A percentile compares a stretch with the other conserved stretches of the same genome.
Evolutionary conservation across 1,284 basidiomycete species (phyloP).

Genomic region (Psilocybe mexicana): DNA sequence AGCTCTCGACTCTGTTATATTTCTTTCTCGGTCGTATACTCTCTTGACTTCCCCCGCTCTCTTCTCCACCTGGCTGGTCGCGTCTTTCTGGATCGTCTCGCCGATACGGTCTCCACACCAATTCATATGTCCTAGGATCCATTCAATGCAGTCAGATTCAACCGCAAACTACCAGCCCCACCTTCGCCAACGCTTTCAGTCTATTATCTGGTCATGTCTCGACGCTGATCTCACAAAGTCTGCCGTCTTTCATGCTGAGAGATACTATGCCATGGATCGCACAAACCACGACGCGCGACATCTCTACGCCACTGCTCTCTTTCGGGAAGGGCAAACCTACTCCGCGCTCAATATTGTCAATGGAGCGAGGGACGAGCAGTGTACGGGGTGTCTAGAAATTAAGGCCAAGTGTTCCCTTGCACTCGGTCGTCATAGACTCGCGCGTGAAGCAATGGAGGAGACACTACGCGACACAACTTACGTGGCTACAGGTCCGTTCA

Average conservation of each 20-base stretch:
- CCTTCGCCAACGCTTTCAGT: slow-evolving; percentile 65
- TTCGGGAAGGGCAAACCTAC: slow-evolving; percentile 74
- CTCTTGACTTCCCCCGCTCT: slow-evolving; percentile 9
- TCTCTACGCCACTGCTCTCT: slow-evolving; percentile 77
- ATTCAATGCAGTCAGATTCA: slow-evolving; percentile 46
- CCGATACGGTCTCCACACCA: slow-evolving; percentile 7
- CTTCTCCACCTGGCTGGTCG: slow-evolving; percentile 15
- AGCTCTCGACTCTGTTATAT: slow-evolving; percentile 13
- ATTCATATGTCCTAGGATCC: slow-evolving; percentile 20
- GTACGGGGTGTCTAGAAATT: slow-evolving; percentile 77
- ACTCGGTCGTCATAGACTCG: slow-evolving; percentile 71
- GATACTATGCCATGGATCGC: slow-evolving; percentile 69
- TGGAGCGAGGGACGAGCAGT: slow-evolving; percentile 54
- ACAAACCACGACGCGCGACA: slow-evolving; percentile 81
- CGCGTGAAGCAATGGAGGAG: slow-evolving; percentile 68
- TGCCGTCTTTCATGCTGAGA: slow-evolving; percentile 81
- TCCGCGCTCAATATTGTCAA: slow-evolving; percentile 76
- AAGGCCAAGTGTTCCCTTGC: slow-evolving; percentile 75
- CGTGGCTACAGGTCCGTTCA: slow-evolving; percentile 54
- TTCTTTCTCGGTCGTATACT: slow-evolving; percentile 8
- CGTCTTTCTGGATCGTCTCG: slow-evolving; percentile 7
- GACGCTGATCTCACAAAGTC: slow-evolving; percentile 75
- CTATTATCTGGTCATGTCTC: slow-evolving; percentile 75
- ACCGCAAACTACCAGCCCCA: slow-evolving; percentile 46
- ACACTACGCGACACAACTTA: slow-evolving; percentile 53